Conservation (phyloP, 306 rosid genomes). For the Morella rubra region DNA sequence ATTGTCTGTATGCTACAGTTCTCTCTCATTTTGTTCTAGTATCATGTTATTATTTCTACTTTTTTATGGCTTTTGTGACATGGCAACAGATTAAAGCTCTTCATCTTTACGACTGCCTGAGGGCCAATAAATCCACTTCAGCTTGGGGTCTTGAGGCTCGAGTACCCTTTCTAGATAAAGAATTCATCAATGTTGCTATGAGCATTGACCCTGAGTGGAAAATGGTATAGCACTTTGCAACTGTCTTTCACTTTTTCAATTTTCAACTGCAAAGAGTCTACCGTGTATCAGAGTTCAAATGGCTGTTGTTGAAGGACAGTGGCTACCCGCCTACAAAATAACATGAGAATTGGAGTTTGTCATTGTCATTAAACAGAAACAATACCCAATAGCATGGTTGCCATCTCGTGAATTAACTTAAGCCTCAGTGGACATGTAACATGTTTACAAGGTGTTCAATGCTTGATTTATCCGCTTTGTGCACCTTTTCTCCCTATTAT, state of each 20-base stretch:
- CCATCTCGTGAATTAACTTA: background rate
- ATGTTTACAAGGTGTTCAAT: background rate
- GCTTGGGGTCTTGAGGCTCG: conserved; percentile 99
- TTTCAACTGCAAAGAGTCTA: conserved; percentile 15
- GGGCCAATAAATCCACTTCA: conserved; percentile 95
- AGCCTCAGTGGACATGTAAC: background rate
- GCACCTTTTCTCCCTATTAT: background rate
- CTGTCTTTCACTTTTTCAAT: conserved; percentile 11
- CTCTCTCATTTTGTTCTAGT: background rate
- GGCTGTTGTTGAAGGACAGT: conserved; percentile 10
- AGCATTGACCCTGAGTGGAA: conserved; percentile 91
- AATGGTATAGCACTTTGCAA: conserved; percentile 53
- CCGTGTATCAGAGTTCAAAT: conserved; percentile 22
- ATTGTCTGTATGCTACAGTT: conserved; percentile 9
- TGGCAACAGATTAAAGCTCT: conserved; percentile 77
- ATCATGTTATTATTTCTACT: conserved; percentile 17
- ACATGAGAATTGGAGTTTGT: background rate
- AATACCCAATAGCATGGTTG: background rate
- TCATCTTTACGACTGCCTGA: conserved; percentile 93
- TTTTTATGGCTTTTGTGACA: conserved; percentile 24
- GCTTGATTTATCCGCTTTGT: background rate
- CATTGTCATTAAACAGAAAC: conserved; percentile 2
- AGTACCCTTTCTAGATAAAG: conserved; percentile 94
- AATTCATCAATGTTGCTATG: conserved; percentile 72
- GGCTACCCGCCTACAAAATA: conserved; percentile 18